A percentile compares a stretch with the other conserved stretches of the same genome.
These are phyloP conservation scores for Dysphania ambrosioides DNA, from an alignment of 148 eudicot genomes.

Conservation along the genomic window DNA sequence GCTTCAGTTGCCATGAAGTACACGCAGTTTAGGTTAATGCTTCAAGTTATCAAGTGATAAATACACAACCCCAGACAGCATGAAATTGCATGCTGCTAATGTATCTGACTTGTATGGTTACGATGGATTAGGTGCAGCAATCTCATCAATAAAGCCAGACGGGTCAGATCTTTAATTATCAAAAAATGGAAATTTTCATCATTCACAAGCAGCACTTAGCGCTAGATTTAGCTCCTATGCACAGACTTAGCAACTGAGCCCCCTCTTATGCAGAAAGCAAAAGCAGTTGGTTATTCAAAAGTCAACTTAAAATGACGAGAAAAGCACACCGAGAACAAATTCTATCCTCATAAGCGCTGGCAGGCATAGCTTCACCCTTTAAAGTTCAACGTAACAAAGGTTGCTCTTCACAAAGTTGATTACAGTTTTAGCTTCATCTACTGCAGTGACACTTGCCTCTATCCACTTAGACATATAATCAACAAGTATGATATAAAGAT, in stretches of 20 bases:
- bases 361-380: conserved; percentile 67
- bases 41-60: conserved; percentile 22
- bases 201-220: conserved; percentile 32
- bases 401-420: too few species aligned
- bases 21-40: conserved; percentile 29
- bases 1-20: conserved; percentile 24
- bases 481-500: too few species aligned
- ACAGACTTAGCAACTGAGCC: conserved; percentile 81
- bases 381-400: conserved; percentile 81
- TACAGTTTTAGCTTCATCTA: too few species aligned
- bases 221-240: conserved; percentile 83
- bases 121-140: neutral
- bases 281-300: neutral
- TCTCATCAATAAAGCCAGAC: conserved; percentile 13
- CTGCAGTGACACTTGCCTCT: too few species aligned
- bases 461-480: too few species aligned
- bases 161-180: neutral
- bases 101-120: conserved; percentile 3
- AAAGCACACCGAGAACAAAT: neutral
- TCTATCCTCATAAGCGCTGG: conserved; percentile 70
- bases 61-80: conserved; percentile 10
- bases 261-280: conserved; percentile 39
- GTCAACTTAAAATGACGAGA: neutral
- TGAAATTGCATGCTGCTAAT: conserved; percentile 12
- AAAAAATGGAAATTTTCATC: conserved; percentile 14